These are phyloP conservation scores for Pyricularia pennisetigena DNA, from an alignment of 2,329 filamentous ascomycete genomes.

Conservation along the genomic window DNA sequence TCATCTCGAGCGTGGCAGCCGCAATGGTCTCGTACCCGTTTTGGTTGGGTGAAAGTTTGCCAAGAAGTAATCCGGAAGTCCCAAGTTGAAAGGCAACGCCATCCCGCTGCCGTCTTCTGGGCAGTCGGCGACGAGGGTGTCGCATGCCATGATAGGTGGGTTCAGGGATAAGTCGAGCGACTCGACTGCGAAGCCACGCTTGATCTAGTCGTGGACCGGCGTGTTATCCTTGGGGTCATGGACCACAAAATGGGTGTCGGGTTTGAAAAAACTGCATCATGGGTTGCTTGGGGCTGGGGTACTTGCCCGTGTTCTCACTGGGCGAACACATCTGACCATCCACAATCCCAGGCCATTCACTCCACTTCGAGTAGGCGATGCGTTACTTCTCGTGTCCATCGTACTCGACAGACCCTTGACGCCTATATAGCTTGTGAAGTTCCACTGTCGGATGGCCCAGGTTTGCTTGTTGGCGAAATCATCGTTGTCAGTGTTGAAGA, in stretches of 20 bases:
- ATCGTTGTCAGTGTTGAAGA: slow-evolving; percentile 20
- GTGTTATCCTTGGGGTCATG: neutral
- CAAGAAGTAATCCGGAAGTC: slow-evolving; percentile 20
- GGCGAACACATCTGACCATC: slow-evolving; percentile 21
- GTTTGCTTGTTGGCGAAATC: slow-evolving; percentile 12
- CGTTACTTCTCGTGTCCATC: slow-evolving; percentile 10
- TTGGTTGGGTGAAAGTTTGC: slow-evolving; percentile 22
- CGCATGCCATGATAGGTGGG: slow-evolving; percentile 13
- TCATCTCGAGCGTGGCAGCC: slow-evolving; percentile 15
- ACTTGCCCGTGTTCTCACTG: slow-evolving; percentile 9
- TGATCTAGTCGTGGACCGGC: slow-evolving; percentile 5
- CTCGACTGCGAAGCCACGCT: slow-evolving; percentile 5
- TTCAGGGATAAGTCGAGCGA: slow-evolving; percentile 10
- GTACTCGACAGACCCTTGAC: slow-evolving; percentile 9
- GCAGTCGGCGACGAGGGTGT: slow-evolving; percentile 16
- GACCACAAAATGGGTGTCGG: slow-evolving; percentile 9
- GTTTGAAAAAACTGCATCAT: slow-evolving; percentile 24
- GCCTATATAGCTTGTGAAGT: neutral
- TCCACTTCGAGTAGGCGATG: slow-evolving; percentile 20
- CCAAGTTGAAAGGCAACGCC: slow-evolving; percentile 11
- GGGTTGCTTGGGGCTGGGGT: slow-evolving; percentile 19
- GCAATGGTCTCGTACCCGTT: slow-evolving; percentile 18
- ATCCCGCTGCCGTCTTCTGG: slow-evolving; percentile 13
- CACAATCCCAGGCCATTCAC: slow-evolving; percentile 16
- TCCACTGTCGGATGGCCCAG: slow-evolving; percentile 2